Conservation (phyloP, 164 flowering plant species). For the Malania oleifera region DNA sequence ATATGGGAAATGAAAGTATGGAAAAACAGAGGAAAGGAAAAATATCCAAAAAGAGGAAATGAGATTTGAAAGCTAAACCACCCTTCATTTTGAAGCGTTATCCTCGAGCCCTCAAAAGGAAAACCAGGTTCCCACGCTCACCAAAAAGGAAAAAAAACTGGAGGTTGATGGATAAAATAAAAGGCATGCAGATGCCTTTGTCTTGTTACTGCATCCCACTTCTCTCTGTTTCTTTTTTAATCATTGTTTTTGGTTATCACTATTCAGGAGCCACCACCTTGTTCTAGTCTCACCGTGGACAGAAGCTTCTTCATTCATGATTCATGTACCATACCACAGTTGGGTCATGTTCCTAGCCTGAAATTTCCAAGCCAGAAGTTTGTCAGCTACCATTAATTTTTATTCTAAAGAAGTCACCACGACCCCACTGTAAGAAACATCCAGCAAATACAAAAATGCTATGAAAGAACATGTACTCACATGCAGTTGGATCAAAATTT, state of each 20-base stretch:
- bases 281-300: not conserved
- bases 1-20: not conserved
- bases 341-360: no score
- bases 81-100: slow-evolving; percentile 14
- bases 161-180: slow-evolving; percentile 6
- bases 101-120: slow-evolving; percentile 35
- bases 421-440: not conserved
- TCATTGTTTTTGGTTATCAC: not conserved
- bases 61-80: slow-evolving; percentile 8
- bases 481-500: no score
- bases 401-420: no score
- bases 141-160: slow-evolving; percentile 3
- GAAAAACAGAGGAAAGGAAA: not conserved
- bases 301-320: no score
- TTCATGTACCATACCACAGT: not conserved
- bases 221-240: not conserved
- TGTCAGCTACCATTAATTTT: no score
- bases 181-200: slow-evolving; percentile 7
- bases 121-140: not conserved
- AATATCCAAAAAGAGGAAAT: not conserved
- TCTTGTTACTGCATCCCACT: slow-evolving; percentile 5
- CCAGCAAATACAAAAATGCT: no score
- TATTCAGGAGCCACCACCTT: not conserved
- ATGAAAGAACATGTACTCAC: no score
- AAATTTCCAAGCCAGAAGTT: no score